These are phyloP conservation scores for Aspergillus alliaceus DNA, from an alignment of 2,329 filamentous ascomycete genomes.

Conservation along the genomic window DNA sequence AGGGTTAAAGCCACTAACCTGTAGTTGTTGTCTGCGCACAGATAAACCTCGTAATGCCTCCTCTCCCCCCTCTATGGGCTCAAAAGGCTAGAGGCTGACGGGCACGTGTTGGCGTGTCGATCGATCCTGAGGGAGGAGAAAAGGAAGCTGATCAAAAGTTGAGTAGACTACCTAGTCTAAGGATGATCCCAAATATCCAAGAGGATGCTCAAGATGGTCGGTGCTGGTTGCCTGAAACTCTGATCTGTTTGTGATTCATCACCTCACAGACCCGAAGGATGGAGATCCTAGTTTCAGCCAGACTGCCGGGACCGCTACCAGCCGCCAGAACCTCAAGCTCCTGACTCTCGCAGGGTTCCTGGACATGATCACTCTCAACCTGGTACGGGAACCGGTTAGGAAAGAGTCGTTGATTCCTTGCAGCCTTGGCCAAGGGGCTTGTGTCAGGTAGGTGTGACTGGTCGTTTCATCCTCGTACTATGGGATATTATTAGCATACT, in stretches of 20 bases:
- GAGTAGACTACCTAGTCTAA: not conserved
- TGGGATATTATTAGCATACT: not conserved
- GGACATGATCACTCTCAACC: slow-evolving; percentile 3
- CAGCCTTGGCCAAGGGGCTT: slow-evolving; percentile 15
- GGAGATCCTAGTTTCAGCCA: slow-evolving; percentile 23
- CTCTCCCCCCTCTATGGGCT: slow-evolving; percentile 6
- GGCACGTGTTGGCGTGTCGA: slow-evolving; percentile 18
- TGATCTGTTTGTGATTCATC: slow-evolving; percentile 18
- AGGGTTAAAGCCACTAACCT: not conserved
- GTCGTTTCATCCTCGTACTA: slow-evolving; percentile 18
- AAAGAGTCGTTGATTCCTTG: slow-evolving; percentile 9
- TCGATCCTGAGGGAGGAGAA: slow-evolving; percentile 17
- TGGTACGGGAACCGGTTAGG: not conserved
- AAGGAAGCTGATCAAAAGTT: slow-evolving; percentile 2
- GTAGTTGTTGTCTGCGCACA: not conserved
- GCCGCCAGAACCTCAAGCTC: slow-evolving; percentile 11
- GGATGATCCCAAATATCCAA: not conserved
- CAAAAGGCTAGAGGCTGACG: slow-evolving; percentile 4
- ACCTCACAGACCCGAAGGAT: slow-evolving; percentile 11
- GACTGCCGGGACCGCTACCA: slow-evolving; percentile 19
- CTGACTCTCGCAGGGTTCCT: slow-evolving; percentile 11
- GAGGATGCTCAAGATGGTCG: slow-evolving; percentile 3
- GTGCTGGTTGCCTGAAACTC: slow-evolving; percentile 10
- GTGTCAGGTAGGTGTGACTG: slow-evolving; percentile 17
- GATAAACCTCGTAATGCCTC: not conserved